Evolutionary conservation across 768 basidiomycete species (phyloP).

Genomic region (Tephrocybe rancida): DNA sequence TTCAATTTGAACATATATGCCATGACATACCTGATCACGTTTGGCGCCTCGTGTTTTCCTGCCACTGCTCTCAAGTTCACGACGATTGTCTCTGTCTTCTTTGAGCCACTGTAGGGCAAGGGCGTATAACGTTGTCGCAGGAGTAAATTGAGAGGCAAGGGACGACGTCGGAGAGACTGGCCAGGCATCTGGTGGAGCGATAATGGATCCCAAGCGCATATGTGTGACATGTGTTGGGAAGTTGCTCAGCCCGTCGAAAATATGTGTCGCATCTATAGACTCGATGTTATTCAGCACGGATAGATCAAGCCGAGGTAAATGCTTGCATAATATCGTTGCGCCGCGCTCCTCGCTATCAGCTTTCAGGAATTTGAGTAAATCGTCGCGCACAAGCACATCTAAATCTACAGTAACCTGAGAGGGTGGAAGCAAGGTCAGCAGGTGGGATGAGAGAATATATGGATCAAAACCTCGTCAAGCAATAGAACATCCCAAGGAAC

Average conservation of each 20-base stretch:
- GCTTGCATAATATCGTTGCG: slow-evolving; percentile 86
- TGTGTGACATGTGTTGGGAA: slow-evolving; percentile 96
- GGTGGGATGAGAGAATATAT: slow-evolving; percentile 6
- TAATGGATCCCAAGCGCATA: slow-evolving; percentile 82
- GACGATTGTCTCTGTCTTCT: slow-evolving; percentile 74
- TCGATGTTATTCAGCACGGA: slow-evolving; percentile 4
- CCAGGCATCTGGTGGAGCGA: slow-evolving; percentile 73
- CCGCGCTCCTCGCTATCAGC: slow-evolving; percentile 76
- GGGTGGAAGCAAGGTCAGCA: slow-evolving; percentile 3
- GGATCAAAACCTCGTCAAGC: slow-evolving; percentile 77
- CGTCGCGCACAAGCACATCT: slow-evolving; percentile 92
- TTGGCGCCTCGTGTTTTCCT: slow-evolving; percentile 65
- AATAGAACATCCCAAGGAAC: slow-evolving; percentile 90
- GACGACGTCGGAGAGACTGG: slow-evolving; percentile 38
- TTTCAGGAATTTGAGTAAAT: slow-evolving; percentile 87
- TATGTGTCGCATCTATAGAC: slow-evolving; percentile 87
- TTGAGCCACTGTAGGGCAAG: slow-evolving; percentile 87
- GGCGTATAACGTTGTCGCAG: slow-evolving; percentile 53
- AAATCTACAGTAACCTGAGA: slow-evolving; percentile 92
- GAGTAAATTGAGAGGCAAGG: slow-evolving; percentile 20
- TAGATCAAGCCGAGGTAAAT: not conserved
- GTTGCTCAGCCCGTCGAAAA: slow-evolving; percentile 88
- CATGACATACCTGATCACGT: slow-evolving; percentile 47
- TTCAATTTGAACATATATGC: not conserved
- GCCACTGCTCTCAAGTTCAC: slow-evolving; percentile 56